Conservation (phyloP, 495 filamentous ascomycete species). For the Podospora australis region DNA sequence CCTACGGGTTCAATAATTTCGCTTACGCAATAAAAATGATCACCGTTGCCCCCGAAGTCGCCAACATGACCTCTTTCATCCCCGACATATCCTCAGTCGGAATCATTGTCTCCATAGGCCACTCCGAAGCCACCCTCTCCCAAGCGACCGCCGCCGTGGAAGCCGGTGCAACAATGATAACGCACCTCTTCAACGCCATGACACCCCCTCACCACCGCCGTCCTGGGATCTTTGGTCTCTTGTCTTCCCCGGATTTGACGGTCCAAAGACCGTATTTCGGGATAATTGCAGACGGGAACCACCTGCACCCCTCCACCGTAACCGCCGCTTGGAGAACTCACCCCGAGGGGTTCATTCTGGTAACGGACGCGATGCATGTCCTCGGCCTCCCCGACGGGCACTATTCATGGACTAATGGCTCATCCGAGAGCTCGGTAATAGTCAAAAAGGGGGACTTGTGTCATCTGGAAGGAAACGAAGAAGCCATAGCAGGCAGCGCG, state of each 20-base stretch:
- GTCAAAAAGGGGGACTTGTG: constrained; percentile 63
- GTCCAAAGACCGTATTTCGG: constrained; percentile 50
- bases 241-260: constrained; percentile 20
- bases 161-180: constrained; percentile 76
- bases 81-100: constrained; percentile 56
- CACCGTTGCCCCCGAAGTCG: constrained; percentile 73
- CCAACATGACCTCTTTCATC: constrained; percentile 48
- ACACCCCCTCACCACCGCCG: constrained; percentile 76
- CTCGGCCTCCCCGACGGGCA: constrained; percentile 67
- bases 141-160: constrained; percentile 58
- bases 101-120: constrained; percentile 72
- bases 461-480: constrained; percentile 52
- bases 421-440: constrained; percentile 47
- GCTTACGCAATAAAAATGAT: constrained; percentile 58
- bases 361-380: constrained; percentile 62
- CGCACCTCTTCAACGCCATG: constrained; percentile 90
- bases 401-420: constrained; percentile 75
- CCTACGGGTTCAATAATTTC: constrained; percentile 65
- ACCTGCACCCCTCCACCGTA: constrained; percentile 57
- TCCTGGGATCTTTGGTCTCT: constrained; percentile 75
- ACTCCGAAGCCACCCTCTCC: constrained; percentile 74
- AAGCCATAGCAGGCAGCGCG: constrained; percentile 68
- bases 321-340: constrained; percentile 58
- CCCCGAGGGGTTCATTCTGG: constrained; percentile 56
- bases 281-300: constrained; percentile 61